Base-by-base conservation (phyloP, 2,329 filamentous ascomycete species). In the Stagonosporopsis rhizophila region DNA sequence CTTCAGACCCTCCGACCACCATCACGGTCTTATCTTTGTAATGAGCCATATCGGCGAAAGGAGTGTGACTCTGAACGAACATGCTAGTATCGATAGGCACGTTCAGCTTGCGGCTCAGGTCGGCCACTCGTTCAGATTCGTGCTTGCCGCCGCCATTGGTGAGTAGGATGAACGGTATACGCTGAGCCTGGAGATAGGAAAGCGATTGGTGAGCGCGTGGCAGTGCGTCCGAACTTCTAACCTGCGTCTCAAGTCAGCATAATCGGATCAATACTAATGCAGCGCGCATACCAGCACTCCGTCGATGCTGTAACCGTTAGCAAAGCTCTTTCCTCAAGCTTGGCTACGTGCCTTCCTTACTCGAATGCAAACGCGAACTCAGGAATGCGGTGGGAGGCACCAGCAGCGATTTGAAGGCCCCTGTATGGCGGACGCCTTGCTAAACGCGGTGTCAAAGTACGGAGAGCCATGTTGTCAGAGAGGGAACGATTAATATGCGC, bases 131-230 rank as follows among this genome's bases (percentile, higher is more conserved):
- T 56, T 90, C 87, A 2, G 80, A 80, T 77, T 98, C 94, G 60
- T 87, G 86, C 71, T 89, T 92, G 55, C 95, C 95, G 38, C 95
- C 95, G 66, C 95, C 95, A 77, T 99, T 99, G 56, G 95, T 99
- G 60, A 99, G 83, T 30, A 99, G 86, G 68, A 99, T 94, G 78
- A 96, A 98, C 12, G 93, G 93, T 41, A 97, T 91, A 42, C 85
- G 82, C 69, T 92, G 83, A 42, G 83, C 78, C 65, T 92, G 87
- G 19, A 98, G 87, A 68, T 87, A 89, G 27, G 81, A 79, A 19
- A 99, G 83, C 14, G 92, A 85, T 69, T 90, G 83, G 1, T 86
- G 81, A 1, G 95, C 94, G 28, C 90, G 89, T 1, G 91, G 89
- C 42, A 98, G 87, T 3, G 91, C 87, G 60, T 88, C 85, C 4